These are phyloP conservation scores for Leccinum obscurum DNA, from an alignment of 768 basidiomycete genomes.

Conservation along the genomic window DNA sequence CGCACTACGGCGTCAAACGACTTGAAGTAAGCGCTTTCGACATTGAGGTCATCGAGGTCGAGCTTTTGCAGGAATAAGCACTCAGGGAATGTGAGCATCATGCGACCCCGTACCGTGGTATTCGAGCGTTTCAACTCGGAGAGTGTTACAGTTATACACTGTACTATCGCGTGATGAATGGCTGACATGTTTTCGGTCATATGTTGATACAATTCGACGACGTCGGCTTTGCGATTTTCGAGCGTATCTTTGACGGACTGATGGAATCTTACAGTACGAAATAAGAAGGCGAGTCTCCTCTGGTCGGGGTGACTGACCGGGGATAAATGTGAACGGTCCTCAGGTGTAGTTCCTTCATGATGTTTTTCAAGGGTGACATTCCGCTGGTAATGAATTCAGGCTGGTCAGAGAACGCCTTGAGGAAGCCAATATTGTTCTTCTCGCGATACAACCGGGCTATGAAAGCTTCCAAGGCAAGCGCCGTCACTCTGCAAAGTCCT, in stretches of 20 bases:
- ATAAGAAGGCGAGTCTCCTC: background rate
- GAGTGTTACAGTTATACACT: constrained; percentile 91
- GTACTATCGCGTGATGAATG: constrained; percentile 88
- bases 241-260: constrained; percentile 82
- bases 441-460: constrained; percentile 89
- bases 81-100: background rate
- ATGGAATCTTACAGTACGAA: constrained; percentile 67
- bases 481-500: constrained; percentile 63
- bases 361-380: constrained; percentile 85
- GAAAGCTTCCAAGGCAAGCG: constrained; percentile 87
- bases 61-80: constrained; percentile 50
- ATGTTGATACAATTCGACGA: constrained; percentile 86
- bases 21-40: constrained; percentile 92
- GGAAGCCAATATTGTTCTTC: constrained; percentile 85
- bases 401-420: constrained; percentile 97
- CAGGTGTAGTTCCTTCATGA: constrained; percentile 91
- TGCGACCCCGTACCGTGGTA: constrained; percentile 47
- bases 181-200: constrained; percentile 87
- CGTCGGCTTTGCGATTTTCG: constrained; percentile 83
- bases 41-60: constrained; percentile 88
- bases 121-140: constrained; percentile 89
- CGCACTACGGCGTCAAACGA: constrained; percentile 90
- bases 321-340: constrained; percentile 92
- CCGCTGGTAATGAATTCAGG: constrained; percentile 94
- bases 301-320: constrained; percentile 49